phyloP scores from a whole-genome alignment of 2,329 filamentous ascomycete genomes.

The Colletotrichum coccodes region DNA sequence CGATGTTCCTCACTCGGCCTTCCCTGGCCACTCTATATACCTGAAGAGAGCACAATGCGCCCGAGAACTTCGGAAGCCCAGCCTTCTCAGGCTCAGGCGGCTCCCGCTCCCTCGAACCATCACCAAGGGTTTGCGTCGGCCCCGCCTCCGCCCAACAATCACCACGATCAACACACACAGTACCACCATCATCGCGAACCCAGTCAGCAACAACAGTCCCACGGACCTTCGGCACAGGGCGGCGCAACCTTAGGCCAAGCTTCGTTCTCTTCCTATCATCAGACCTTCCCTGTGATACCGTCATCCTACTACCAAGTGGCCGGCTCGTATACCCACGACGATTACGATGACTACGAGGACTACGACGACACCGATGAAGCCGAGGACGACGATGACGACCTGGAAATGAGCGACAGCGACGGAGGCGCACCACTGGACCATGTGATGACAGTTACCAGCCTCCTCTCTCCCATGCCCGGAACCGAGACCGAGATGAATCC shows the following conservation, averaged over 20 bases:
- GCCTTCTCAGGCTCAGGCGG: constrained; percentile 29
- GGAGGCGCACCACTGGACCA: constrained; percentile 39
- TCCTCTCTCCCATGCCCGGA: constrained; percentile 19
- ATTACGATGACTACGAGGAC: constrained; percentile 20
- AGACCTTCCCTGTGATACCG: constrained; percentile 28
- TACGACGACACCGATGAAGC: constrained; percentile 20
- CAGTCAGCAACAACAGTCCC: constrained; percentile 8
- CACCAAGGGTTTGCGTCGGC: constrained; percentile 14
- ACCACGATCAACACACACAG: constrained; percentile 9
- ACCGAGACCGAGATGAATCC: neutral
- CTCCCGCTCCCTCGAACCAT: constrained; percentile 21
- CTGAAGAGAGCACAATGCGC: constrained; percentile 25
- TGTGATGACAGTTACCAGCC: constrained; percentile 26
- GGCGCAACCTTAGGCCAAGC: neutral
- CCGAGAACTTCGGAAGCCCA: constrained; percentile 26
- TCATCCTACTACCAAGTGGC: constrained; percentile 25
- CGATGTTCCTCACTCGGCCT: constrained; percentile 22
- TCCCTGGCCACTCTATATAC: constrained; percentile 23
- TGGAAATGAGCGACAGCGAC: constrained; percentile 48
- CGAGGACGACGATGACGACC: constrained; percentile 35
- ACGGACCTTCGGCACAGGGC: neutral
- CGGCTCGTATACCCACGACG: constrained; percentile 7
- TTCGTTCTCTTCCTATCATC: constrained; percentile 14
- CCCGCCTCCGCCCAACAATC: constrained; percentile 18
- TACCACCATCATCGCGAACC: constrained; percentile 21